A percentile compares a stretch with the other conserved stretches of the same genome.
Conservation (phyloP, 2,329 filamentous ascomycete species). For the Xylariaceae sp. region DNA sequence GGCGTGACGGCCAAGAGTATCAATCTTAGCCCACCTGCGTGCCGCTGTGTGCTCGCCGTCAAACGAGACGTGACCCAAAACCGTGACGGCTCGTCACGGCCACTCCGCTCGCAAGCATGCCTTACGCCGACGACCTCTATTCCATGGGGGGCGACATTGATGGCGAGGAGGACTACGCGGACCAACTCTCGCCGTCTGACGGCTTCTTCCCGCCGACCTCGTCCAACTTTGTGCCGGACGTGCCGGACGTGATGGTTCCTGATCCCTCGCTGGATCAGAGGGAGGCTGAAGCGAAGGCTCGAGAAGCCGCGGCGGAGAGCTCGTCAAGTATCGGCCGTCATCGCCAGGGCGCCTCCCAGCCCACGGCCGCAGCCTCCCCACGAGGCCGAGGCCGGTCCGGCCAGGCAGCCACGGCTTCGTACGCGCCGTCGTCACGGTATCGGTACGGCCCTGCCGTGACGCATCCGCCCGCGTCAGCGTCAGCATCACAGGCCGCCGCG, state of each 20-base stretch:
- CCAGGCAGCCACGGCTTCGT: slow-evolving; percentile 9
- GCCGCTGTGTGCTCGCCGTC: too few species aligned
- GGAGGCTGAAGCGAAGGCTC: slow-evolving; percentile 32
- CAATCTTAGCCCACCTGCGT: too few species aligned
- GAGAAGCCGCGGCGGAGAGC: slow-evolving; percentile 36
- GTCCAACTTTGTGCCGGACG: slow-evolving; percentile 31
- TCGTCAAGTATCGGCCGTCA: slow-evolving; percentile 19
- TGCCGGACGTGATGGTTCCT: slow-evolving; percentile 41
- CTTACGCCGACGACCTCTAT: slow-evolving; percentile 43
- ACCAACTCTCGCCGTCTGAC: slow-evolving; percentile 41
- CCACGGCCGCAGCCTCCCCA: slow-evolving; percentile 10
- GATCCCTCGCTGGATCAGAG: slow-evolving; percentile 36
- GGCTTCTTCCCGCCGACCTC: slow-evolving; percentile 42
- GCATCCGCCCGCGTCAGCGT: slow-evolving; percentile 20
- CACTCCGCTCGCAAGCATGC: slow-evolving; percentile 31
- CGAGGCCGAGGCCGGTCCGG: slow-evolving; percentile 7
- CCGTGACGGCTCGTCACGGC: too few species aligned
- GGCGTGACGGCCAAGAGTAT: too few species aligned
- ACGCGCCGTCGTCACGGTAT: too few species aligned
- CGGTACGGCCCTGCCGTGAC: slow-evolving; percentile 10
- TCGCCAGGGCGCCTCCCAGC: slow-evolving; percentile 5
- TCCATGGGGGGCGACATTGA: slow-evolving; percentile 28
- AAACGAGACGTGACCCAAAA: too few species aligned
- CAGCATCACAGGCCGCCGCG: slow-evolving; percentile 12
- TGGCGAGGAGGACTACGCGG: slow-evolving; percentile 25